A percentile compares a stretch with the other conserved stretches of the same genome.
These are phyloP conservation scores for Ceratocystis alfenasii DNA, from an alignment of 2,329 filamentous ascomycete genomes.

Conservation along the genomic window DNA sequence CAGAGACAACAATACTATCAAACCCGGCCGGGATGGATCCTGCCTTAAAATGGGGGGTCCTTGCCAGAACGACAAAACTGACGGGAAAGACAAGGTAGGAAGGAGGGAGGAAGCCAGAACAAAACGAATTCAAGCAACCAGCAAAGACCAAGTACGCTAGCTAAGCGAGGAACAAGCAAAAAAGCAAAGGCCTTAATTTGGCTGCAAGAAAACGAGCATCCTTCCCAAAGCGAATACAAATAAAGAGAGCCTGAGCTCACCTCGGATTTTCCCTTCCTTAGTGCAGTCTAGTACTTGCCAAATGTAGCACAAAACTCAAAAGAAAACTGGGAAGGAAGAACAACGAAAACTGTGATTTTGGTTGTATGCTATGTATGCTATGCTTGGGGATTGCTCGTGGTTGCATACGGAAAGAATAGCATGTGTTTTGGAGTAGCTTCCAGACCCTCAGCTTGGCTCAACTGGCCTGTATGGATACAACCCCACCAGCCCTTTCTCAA, in stretches of 20 bases:
- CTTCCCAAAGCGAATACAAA: not conserved
- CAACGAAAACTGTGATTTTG: not conserved
- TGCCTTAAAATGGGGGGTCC: not conserved
- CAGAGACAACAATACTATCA: not conserved
- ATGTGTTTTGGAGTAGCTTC: not conserved
- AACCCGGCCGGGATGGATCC: not conserved
- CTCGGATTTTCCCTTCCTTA: not conserved
- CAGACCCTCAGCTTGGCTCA: not conserved
- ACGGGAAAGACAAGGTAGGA: not conserved
- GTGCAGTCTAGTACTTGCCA: not conserved
- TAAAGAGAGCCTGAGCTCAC: not conserved
- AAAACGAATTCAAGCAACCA: too few species aligned
- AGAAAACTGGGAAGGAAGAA: not conserved
- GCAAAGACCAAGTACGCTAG: too few species aligned
- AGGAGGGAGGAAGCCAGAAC: too few species aligned
- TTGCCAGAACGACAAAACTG: not conserved
- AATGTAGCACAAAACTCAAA: not conserved
- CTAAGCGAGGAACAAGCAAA: not conserved
- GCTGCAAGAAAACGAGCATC: not conserved
- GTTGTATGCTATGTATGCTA: not conserved
- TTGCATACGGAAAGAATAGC: not conserved
- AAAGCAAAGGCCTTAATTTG: not conserved
- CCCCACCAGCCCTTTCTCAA: not conserved
- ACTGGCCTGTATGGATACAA: not conserved
- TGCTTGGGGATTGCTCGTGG: not conserved